Evolutionary conservation across 225 moss, liverwort and hornwort genomes (phyloP), one percentile per base, ranked within the genome.

Genomic region (Marchantia paleacea): DNA sequence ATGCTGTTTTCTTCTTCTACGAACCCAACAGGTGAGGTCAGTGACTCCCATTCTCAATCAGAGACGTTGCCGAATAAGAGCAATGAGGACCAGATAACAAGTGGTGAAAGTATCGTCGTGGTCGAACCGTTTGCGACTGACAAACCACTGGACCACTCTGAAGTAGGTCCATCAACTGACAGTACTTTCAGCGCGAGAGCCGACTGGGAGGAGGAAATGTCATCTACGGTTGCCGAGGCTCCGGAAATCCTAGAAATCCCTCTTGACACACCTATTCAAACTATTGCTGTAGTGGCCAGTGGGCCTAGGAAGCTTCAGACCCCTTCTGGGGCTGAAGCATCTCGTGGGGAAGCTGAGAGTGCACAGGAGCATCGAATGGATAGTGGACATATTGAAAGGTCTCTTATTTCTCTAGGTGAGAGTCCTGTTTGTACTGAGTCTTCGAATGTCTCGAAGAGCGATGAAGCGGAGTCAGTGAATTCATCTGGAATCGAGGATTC

Each of bases 381-480:
- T 29, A 14, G 8, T 25, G 74, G 54, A 74, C 50, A 51, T 24
- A 12, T 0, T 18, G 39, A 49, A 22, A 48, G 19, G 47, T 70
- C 70, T 70, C 26, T 48, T 47, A 48, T 70, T 70, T 73, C 52
- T 58, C 76, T 76, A 31, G 76, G 61, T 20, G 76, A 76, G 19
- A 76, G 76, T 61, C 47, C 76, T 60, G 20, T 39, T 7, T 63
- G 39, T 39, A 62, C 31, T 47, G 77, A 13, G 15, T 48, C 39
- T 63, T 77, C 77, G 47, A 12, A 58, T 57, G 20, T 54, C 20
- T 61, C 15, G 54, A 16, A 29, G 30, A 19, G 60, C 39, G 75
- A 60, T 47, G 75, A 76, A 31, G 60, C 8, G 12, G 39, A 57
- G 55, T 20, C 75, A 76, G 39, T 47, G 15, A 60, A 76, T 10